Base-by-base conservation (phyloP, 108 stramenopile genomes). In the Fragilaria radians region DNA sequence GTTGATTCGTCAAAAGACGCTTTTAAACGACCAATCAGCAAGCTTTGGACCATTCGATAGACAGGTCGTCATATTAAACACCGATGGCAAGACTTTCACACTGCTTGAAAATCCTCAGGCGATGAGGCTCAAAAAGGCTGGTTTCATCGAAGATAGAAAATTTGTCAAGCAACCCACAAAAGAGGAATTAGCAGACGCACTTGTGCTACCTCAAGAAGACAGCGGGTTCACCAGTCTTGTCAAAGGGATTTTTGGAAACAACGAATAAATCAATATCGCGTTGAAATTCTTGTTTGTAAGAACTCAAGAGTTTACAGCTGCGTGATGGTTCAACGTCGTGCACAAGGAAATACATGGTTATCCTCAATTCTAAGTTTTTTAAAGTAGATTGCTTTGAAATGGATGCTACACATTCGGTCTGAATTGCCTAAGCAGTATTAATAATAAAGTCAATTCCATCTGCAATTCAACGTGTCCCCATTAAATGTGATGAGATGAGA, bases 91-190 rank as follows among this genome's bases (percentile, higher is more conserved):
- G 45, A 73, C 72, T 11, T 92, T 88, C 48, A 86, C 85, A 22
- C 67, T 92, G 17, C 62, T 88, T 19, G 51, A 81, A 42, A 86
- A 79, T 61, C 84, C 85, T 24, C 86, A 92, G 52, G 85, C 85
- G 18, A 88, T 86, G 90, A 63, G 87, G 29, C 57, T 92, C 31
- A 92, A 92, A 46, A 76, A 88, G 52, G 81, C 78, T 19, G 90
- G 89, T 24, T 83, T 85, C 32, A 86, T 85, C 53, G 57, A 86
- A 56, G 86, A 79, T 61, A 73, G 72, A 46, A 81, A 78, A 48
- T 91, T 91, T 62, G 42, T 91, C 32, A 83, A 73, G 29, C 89
- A 87, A 62, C 83, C 86, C 1, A 85, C 79, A 23, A 59, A 82
- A 46, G 81, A 86, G 36, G 76, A 82, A 18, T 65, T 91, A 34